phyloP scores from a whole-genome alignment of 2,329 filamentous ascomycete species.

The Trichoderma polysporum region DNA sequence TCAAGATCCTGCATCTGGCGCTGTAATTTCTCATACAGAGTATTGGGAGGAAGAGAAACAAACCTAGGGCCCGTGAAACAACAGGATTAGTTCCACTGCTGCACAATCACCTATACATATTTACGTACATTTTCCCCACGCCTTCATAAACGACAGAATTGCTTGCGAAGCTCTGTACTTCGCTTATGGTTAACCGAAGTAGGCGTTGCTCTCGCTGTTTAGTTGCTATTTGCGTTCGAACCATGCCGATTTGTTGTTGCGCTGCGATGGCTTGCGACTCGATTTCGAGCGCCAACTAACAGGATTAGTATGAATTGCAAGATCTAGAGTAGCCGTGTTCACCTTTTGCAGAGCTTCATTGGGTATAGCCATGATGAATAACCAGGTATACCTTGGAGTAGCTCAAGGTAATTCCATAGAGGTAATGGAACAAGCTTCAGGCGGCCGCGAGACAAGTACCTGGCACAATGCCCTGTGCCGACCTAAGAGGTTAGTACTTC shows the following conservation, averaged over 20 bases:
- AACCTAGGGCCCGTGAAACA: constrained; percentile 62
- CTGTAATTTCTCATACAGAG: constrained; percentile 73
- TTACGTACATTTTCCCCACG: constrained; percentile 88
- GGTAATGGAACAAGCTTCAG: background rate
- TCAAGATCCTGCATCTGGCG: constrained; percentile 73
- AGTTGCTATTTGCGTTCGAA: constrained; percentile 76
- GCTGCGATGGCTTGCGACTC: constrained; percentile 84
- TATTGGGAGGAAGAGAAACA: constrained; percentile 69
- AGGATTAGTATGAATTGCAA: background rate
- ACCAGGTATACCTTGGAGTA: background rate
- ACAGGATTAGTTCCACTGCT: constrained; percentile 13
- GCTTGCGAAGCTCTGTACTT: constrained; percentile 72
- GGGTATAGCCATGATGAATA: constrained; percentile 74
- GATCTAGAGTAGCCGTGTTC: constrained; percentile 22
- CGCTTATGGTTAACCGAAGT: constrained; percentile 80
- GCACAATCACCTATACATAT: background rate
- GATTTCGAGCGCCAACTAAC: constrained; percentile 86
- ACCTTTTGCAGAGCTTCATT: constrained; percentile 96
- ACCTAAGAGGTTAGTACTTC: background rate
- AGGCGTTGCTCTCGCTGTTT: constrained; percentile 90
- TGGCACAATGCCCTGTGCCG: background rate
- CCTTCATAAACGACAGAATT: constrained; percentile 88
- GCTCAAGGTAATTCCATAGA: background rate
- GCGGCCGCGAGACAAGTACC: background rate
- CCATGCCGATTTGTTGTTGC: constrained; percentile 87